Evolutionary conservation across 192 early-diverging fungal genomes (phyloP), one percentile per base, ranked within the genome.

Genomic region (Coemansia sp.): DNA sequence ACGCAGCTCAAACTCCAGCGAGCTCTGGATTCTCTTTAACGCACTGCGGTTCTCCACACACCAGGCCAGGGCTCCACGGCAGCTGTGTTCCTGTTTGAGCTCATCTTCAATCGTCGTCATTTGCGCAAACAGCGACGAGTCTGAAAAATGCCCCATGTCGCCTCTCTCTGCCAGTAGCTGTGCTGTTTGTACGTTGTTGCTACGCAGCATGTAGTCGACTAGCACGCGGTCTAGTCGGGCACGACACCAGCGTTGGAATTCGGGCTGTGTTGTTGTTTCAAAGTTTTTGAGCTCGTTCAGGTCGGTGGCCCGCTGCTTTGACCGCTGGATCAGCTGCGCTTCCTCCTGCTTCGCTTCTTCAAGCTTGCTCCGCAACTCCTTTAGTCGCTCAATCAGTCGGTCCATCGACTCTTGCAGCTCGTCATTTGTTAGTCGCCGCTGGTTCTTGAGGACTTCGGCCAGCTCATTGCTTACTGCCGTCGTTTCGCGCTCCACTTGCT

Each of bases 191-290:
- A 78, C 80, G 40, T 84, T 88, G 6, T 94, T 94, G 22, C 86
- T 85, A 49, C 97, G 78, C 20, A 97, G 77, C 86, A 99, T 84
- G 65, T 95, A 99, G 64, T 99, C 97, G 2, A 93, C 88, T 50
- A 99, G 67, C 22, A 98, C 79, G 13, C 94, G 81, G 66, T 95
- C 85, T 19, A 98, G 67, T 9, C 94, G 83, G 5, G 82, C 81
- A 35, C 88, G 83, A 48, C 86, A 86, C 97, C 97, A 99, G 41
- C 81, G 73, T 22, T 78, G 77, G 64, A 87, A 96, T 50, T 80
- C 92, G 10, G 83, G 80, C 28, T 85, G 78, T 19, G 90, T 79
- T 0, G 83, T 51, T 0, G 79, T 79, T 4, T 70, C 56, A 22
- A 97, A 85, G 24, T 52, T 37, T 25, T 80, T 77, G 10, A 98